Evolutionary conservation across 1,284 basidiomycete species (phyloP), one percentile per base, ranked within the genome.

Genomic region (Ustanciosporium gigantosporum): DNA sequence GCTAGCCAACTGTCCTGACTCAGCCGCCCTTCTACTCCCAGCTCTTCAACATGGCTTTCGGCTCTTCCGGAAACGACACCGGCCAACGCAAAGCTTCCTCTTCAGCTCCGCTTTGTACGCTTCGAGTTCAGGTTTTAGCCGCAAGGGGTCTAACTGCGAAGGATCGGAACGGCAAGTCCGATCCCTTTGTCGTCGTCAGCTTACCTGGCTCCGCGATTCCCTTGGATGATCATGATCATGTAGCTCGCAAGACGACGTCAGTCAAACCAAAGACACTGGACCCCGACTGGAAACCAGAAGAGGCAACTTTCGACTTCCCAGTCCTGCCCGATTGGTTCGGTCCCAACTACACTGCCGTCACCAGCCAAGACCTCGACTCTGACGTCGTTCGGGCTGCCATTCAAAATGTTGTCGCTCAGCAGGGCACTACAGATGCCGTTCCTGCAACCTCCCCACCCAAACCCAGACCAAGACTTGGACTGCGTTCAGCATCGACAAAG

Each of bases 211-310:
- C 58, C n/a, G 32, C 50, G 20, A 36, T 42, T 9, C 43, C 58
- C 14, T 15, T 9, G 11, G 24, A 8, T 4, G 49, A 45, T 16
- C 40, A 48, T 16, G 42, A 39, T 8, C 36, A 40, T n/a, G 81
- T 88, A 7, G 82, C 83, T 25, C 83, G 82, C 4, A 82, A 87
- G n/a, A 82, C 85, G 35, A 94, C 91, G 0, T 85, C 90, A 0
- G 89, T 90, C n/a, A 80, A 85, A 25, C 90, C 88, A 76, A 85
- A 87, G 52, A 87, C 84, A 0, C 76, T 88, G n/a, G 87, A 89
- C 68, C 93, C 93, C 0, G 79, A 80, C 2, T 96, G 86, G 77
- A 77, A 81, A 0, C 22, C 52, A n/a, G 46, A 48, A 3, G 71
- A 73, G 32, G 75, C 68, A 16, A 51, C 58, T 0, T 61, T 69